Conservation (phyloP, 73 alveolate species). For the Effrenium voratum region DNA sequence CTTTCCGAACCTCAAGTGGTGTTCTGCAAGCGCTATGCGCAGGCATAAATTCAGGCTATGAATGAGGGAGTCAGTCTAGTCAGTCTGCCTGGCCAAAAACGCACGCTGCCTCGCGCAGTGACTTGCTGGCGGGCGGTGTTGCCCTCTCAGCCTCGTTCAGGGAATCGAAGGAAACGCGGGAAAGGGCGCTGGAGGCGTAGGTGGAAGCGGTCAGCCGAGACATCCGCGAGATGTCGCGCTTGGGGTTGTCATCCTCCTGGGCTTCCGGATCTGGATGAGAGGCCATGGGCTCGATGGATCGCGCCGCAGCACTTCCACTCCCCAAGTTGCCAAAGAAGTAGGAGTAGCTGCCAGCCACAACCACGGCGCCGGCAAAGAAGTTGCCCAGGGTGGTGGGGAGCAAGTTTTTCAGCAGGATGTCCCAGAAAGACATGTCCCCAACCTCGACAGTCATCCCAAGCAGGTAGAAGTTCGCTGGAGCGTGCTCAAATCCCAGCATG, state of each 20-base stretch:
- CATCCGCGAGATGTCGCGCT: background rate
- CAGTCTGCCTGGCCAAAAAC: background rate
- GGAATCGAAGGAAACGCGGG: slow-evolving; percentile 2
- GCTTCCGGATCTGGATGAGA: no score
- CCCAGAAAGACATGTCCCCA: background rate
- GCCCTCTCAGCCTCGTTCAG: background rate
- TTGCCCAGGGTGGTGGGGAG: slow-evolving; percentile 6
- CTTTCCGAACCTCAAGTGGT: background rate
- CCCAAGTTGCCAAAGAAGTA: slow-evolving; percentile 20
- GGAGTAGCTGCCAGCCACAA: slow-evolving; percentile 7
- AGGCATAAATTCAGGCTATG: background rate
- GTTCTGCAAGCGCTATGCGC: background rate
- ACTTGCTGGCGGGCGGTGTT: no score
- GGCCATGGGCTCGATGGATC: no score
- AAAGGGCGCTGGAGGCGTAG: background rate
- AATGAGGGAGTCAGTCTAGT: background rate
- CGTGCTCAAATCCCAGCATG: background rate
- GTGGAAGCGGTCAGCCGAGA: slow-evolving; percentile 1
- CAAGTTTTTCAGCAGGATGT: background rate
- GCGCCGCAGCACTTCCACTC: background rate
- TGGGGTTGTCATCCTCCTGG: background rate
- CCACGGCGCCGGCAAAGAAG: slow-evolving; percentile 1
- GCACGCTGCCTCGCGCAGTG: background rate
- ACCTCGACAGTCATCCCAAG: background rate
- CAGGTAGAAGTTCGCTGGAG: background rate